Evolutionary conservation across 2,329 filamentous ascomycete species (phyloP).

Genomic region (Botryotinia calthae): DNA sequence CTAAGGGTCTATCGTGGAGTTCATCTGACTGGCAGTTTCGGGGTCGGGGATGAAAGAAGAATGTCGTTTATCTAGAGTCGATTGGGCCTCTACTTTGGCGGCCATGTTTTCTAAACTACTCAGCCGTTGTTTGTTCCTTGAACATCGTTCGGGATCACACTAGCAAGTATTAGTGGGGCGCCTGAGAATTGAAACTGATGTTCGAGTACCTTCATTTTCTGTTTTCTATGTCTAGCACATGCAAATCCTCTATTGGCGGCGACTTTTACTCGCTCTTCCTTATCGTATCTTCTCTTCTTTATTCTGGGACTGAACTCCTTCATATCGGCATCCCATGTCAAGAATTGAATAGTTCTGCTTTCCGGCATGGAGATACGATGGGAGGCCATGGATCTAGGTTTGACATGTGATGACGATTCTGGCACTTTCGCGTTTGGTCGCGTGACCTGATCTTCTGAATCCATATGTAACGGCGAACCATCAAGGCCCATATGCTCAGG

Average conservation of each 20-base stretch:
- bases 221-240: slow-evolving; percentile 25
- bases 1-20: slow-evolving; percentile 2
- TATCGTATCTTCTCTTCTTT: slow-evolving; percentile 24
- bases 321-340: slow-evolving; percentile 24
- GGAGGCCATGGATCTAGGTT: not conserved
- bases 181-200: not conserved
- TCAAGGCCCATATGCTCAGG: not conserved
- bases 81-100: slow-evolving; percentile 5
- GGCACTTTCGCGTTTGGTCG: slow-evolving; percentile 3
- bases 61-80: slow-evolving; percentile 5
- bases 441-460: slow-evolving; percentile 12
- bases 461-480: slow-evolving; percentile 6
- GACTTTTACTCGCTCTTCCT: slow-evolving; percentile 25
- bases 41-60: slow-evolving; percentile 15
- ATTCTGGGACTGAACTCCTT: slow-evolving; percentile 20
- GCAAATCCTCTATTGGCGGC: slow-evolving; percentile 27
- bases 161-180: not conserved
- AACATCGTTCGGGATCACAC: slow-evolving; percentile 22
- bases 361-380: slow-evolving; percentile 16
- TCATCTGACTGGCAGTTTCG: slow-evolving; percentile 6
- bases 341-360: slow-evolving; percentile 14
- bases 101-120: slow-evolving; percentile 16
- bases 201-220: slow-evolving; percentile 26
- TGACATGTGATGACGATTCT: slow-evolving; percentile 12
- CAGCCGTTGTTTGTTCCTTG: slow-evolving; percentile 19